Evolutionary conservation across 1,139 yeast species (phyloP).

Genomic region (Candida smagusa): DNA sequence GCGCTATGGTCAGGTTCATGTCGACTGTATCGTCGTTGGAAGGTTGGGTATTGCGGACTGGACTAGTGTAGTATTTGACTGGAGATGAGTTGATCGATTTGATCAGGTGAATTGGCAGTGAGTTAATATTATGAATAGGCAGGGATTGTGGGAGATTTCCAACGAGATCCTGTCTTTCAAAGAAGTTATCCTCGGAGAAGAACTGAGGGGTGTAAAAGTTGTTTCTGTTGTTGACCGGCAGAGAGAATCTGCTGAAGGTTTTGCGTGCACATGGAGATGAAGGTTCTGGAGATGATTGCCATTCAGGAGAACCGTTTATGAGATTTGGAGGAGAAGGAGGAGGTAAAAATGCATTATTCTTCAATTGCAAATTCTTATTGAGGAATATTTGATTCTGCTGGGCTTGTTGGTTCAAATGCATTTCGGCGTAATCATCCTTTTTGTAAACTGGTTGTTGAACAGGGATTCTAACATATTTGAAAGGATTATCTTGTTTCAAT

Average conservation of each 20-base stretch:
- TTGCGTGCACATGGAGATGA: constrained; percentile 29
- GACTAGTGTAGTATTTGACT: constrained; percentile 26
- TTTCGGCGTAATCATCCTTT: constrained; percentile 6
- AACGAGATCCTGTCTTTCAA: constrained; percentile 3
- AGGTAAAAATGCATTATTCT: constrained; percentile 30
- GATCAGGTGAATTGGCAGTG: constrained; percentile 28
- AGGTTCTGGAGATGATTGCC: constrained; percentile 44
- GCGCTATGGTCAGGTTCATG: constrained; percentile 40
- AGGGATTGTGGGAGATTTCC: constrained; percentile 5
- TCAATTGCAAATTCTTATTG: constrained; percentile 2
- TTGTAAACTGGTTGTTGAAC: constrained; percentile 32
- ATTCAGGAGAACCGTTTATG: constrained; percentile 35
- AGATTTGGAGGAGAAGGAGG: constrained; percentile 45
- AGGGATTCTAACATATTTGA: constrained; percentile 42
- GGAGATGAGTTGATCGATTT: constrained; percentile 33
- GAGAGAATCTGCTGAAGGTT: constrained; percentile 15
- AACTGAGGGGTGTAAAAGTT: constrained; percentile 40
- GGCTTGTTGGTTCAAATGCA: constrained; percentile 7
- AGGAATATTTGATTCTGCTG: constrained; percentile 3
- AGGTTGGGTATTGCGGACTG: constrained; percentile 21
- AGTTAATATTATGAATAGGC: constrained; percentile 13
- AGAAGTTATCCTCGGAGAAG: constrained; percentile 28
- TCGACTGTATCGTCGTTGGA: constrained; percentile 35
- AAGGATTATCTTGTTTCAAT: constrained; percentile 4
- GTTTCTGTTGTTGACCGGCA: constrained; percentile 23